phyloP scores from a whole-genome alignment of 768 basidiomycete genomes.

The Mycena rosella region DNA sequence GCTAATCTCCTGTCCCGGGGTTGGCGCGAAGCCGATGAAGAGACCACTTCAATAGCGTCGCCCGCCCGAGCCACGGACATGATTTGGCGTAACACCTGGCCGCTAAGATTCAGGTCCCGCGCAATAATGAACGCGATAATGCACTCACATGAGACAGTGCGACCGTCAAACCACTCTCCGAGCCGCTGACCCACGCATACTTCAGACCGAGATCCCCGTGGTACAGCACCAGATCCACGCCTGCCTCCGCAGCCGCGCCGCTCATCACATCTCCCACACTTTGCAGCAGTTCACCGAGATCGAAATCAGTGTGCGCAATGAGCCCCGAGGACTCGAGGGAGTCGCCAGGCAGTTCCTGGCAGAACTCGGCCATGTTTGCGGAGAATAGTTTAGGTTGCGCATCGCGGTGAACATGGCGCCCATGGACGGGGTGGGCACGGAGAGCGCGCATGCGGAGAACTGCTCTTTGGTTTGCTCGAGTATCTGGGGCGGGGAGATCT shows the following conservation, averaged over 20 bases:
- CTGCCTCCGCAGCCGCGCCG: slow-evolving; percentile 83
- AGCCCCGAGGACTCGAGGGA: slow-evolving; percentile 21
- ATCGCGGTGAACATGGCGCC: slow-evolving; percentile 91
- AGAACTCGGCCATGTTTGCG: slow-evolving; percentile 79
- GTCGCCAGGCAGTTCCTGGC: slow-evolving; percentile 45
- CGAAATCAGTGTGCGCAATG: slow-evolving; percentile 73
- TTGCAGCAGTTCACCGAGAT: slow-evolving; percentile 92
- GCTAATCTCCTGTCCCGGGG: slow-evolving; percentile 36
- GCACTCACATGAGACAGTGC: slow-evolving; percentile 85
- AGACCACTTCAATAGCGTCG: slow-evolving; percentile 92
- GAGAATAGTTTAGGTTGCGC: slow-evolving; percentile 96
- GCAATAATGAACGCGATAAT: slow-evolving; percentile 13
- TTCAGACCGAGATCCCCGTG: slow-evolving; percentile 92
- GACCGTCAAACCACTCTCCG: slow-evolving; percentile 87
- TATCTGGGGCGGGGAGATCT: slow-evolving; percentile 90
- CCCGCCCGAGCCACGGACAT: slow-evolving; percentile 74
- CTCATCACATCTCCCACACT: slow-evolving; percentile 90
- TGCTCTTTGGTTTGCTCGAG: slow-evolving; percentile 95
- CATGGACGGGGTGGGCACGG: slow-evolving; percentile 89
- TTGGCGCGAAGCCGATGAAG: slow-evolving; percentile 56
- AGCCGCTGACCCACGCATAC: slow-evolving; percentile 86
- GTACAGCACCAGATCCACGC: slow-evolving; percentile 92
- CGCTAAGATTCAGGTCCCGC: slow-evolving; percentile 34
- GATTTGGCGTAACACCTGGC: slow-evolving; percentile 87
- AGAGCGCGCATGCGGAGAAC: slow-evolving; percentile 88